Percentiles rank a stretch among this genome's conserved stretches.
These are phyloP conservation scores for Bidens hawaiensis DNA, from an alignment of 140 eudicot genomes.

Conservation along the genomic window DNA sequence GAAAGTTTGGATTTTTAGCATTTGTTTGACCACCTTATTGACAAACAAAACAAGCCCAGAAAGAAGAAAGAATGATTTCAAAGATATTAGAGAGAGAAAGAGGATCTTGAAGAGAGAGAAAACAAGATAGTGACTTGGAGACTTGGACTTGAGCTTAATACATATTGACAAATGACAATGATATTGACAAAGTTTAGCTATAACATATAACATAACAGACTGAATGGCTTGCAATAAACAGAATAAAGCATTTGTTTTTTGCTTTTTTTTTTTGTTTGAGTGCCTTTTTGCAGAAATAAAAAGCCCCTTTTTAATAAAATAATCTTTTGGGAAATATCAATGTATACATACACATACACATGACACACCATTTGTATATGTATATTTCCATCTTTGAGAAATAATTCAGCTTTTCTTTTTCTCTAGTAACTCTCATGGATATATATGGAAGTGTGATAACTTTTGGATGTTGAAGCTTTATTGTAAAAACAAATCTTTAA, in stretches of 20 bases:
- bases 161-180: slow-evolving; percentile 69
- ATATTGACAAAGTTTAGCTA: slow-evolving; percentile 52
- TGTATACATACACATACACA: slow-evolving; percentile 24
- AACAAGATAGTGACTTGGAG: slow-evolving; percentile 42
- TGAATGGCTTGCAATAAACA: slow-evolving; percentile 62
- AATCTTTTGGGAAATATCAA: slow-evolving; percentile 30
- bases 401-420: slow-evolving; percentile 30
- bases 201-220: no score
- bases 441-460: slow-evolving; percentile 22
- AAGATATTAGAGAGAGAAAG: slow-evolving; percentile 35
- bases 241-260: slow-evolving; percentile 31
- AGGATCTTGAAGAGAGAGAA: slow-evolving; percentile 35
- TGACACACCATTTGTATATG: no score
- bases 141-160: slow-evolving; percentile 44
- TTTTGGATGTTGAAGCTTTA: slow-evolving; percentile 18
- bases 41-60: slow-evolving; percentile 38
- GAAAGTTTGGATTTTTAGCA: slow-evolving; percentile 40
- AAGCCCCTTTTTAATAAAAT: slow-evolving; percentile 43
- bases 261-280: slow-evolving; percentile 10
- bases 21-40: slow-evolving; percentile 33
- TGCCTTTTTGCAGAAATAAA: slow-evolving; percentile 30
- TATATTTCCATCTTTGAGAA: slow-evolving; percentile 17
- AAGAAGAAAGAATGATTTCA: slow-evolving; percentile 31
- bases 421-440: slow-evolving; percentile 19
- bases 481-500: neutral